Conservation (phyloP, 1,284 basidiomycete genomes). For the Phylloboletellus chloephorus region DNA sequence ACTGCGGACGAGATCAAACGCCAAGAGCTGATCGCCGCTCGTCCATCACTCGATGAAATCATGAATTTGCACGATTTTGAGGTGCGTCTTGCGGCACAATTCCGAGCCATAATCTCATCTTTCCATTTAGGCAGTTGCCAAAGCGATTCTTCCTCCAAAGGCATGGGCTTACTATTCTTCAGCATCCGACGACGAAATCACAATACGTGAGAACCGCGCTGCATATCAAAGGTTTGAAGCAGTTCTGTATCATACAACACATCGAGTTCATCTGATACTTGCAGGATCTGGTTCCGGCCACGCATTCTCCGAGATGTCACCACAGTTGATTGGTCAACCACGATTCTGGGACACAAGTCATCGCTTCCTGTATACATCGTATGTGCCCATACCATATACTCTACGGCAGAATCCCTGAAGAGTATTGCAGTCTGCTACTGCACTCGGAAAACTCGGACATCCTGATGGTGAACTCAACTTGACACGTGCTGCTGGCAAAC, state of each 20-base stretch:
- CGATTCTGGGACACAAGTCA: conserved; percentile 51
- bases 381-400: conserved; percentile 7
- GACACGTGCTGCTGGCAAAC: conserved; percentile 51
- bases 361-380: conserved; percentile 59
- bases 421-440: conserved; percentile 37
- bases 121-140: conserved; percentile 41
- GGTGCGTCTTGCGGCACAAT: conserved; percentile 19
- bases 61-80: conserved; percentile 73
- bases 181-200: conserved; percentile 63
- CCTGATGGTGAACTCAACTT: conserved; percentile 59
- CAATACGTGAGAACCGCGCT: conserved; percentile 61
- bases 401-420: conserved; percentile 20
- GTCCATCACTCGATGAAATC: conserved; percentile 54
- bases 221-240: conserved; percentile 53
- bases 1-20: conserved; percentile 41
- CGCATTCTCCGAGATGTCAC: conserved; percentile 63
- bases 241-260: conserved; percentile 4
- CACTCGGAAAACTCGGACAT: conserved; percentile 60
- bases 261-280: neutral
- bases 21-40: conserved; percentile 35
- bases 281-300: conserved; percentile 70
- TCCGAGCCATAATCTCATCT: neutral
- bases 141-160: conserved; percentile 47
- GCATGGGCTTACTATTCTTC: conserved; percentile 65
- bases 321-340: conserved; percentile 56